Evolutionary conservation across 345 rosid genomes (phyloP), one percentile per base, ranked within the genome.

Genomic region (Anacardium occidentale): DNA sequence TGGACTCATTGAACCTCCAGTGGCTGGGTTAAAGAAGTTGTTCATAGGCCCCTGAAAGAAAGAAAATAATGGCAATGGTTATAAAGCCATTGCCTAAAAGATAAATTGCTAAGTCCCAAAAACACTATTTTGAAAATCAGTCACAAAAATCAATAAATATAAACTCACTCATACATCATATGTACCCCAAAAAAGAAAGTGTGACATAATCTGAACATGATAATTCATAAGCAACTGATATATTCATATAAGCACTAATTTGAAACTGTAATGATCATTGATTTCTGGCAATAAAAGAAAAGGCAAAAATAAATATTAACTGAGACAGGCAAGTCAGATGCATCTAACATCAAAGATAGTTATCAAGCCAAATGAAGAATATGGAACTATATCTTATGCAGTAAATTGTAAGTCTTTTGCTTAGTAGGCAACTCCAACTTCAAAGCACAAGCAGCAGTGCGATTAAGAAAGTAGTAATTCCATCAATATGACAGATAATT

Each of bases 41-140:
- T 79, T 91, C 56, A 87, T 63, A 73, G 90, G 86, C 71, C 91
- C 96, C 94, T 90, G 82, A 70, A 78, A 60, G 75, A 79, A 51
- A 68, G 65, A 76, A 75, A 79, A 74, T 47, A 70, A 76, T 50
- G 73, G 70, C 71, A 77, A 75, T 71, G 70, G 78, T 75, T 73
- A 82, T 57, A 74, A 78, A 78, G 78, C 75, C 72, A 80, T 70
- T 70, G 81, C 81, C 78, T 77, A 56, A 75, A 74, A 54, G 77
- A 79, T 77, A 74, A 66, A 76, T 75, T 34, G 77, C 81, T 66
- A 75, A 74, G 78, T 84, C 53, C 82, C 66, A 66, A 48, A 60
- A 61, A 61, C 48, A 53, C 12, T 64, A 74, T 66, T n/a, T 26
- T 10, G 21, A 42, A 75, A 70, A 40, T 47, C 70, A 52, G 34